These are phyloP conservation scores for Fraxinus paxiana DNA, from an alignment of 305 asterid genomes.

Conservation along the genomic window DNA sequence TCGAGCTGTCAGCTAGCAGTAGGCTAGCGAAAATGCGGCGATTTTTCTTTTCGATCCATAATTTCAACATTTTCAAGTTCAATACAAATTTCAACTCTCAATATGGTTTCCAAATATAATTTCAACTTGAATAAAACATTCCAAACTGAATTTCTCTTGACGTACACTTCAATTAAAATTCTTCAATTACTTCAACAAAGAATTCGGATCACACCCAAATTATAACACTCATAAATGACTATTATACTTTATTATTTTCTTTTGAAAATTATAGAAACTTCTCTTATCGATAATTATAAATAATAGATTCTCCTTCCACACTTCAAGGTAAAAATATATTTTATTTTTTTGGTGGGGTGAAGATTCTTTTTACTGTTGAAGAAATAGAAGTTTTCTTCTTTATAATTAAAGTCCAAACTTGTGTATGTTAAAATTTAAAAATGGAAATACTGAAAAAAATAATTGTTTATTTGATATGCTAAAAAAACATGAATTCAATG, in stretches of 20 bases:
- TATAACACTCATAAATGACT: neutral
- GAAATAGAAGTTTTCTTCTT: neutral
- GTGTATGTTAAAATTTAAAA: neutral
- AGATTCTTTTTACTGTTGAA: neutral
- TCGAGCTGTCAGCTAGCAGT: too few species aligned
- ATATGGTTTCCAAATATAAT: too few species aligned
- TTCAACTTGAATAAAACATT: too few species aligned
- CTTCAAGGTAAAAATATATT: neutral
- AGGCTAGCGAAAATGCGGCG: too few species aligned
- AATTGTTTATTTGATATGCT: neutral
- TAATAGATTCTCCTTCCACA: neutral
- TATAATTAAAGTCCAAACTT: neutral
- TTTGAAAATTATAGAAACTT: neutral
- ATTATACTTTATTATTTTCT: neutral
- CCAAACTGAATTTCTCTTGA: too few species aligned
- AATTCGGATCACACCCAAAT: too few species aligned
- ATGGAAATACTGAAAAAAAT: neutral
- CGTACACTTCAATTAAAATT: too few species aligned
- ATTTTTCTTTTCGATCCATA: too few species aligned
- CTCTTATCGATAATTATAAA: neutral
- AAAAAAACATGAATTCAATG: neutral
- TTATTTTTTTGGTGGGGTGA: neutral
- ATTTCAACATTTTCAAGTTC: too few species aligned
- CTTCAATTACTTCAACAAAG: too few species aligned
- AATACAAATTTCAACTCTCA: too few species aligned